Conservation (phyloP, 2,329 filamentous ascomycete genomes). For the Tolypocladium album region DNA sequence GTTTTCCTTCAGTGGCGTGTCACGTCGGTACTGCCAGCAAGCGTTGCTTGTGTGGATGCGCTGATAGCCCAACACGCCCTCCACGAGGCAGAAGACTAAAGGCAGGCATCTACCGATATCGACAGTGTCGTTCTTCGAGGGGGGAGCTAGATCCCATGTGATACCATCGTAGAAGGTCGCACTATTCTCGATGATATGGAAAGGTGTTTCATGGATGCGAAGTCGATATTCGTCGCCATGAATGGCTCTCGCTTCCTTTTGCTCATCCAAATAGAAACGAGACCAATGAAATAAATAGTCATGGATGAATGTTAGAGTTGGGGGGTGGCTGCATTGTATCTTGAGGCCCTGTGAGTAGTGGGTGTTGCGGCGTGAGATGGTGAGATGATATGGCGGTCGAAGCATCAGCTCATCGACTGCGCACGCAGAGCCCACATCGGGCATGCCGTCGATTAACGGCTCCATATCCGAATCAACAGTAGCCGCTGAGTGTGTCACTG, state of each 20-base stretch:
- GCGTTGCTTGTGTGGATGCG: neutral
- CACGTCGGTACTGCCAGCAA: neutral
- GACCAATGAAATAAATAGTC: neutral
- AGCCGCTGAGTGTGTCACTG: neutral
- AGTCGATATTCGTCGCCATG: no score
- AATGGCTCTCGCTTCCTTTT: no score
- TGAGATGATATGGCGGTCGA: neutral
- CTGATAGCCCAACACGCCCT: neutral
- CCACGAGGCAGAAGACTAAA: neutral
- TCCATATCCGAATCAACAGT: neutral
- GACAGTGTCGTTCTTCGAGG: no score
- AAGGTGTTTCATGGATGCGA: neutral
- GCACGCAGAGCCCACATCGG: neutral
- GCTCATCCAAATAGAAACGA: no score
- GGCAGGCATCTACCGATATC: neutral
- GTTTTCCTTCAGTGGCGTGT: neutral
- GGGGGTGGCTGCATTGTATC: neutral
- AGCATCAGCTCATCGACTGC: neutral
- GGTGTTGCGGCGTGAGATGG: no score
- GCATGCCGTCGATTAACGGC: neutral
- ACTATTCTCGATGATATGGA: neutral
- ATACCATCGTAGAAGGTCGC: neutral
- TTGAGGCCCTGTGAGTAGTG: no score
- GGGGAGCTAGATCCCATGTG: no score
- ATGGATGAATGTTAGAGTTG: neutral